Base-by-base conservation (phyloP, 768 basidiomycete species). In the Auriscalpium microsporum region DNA sequence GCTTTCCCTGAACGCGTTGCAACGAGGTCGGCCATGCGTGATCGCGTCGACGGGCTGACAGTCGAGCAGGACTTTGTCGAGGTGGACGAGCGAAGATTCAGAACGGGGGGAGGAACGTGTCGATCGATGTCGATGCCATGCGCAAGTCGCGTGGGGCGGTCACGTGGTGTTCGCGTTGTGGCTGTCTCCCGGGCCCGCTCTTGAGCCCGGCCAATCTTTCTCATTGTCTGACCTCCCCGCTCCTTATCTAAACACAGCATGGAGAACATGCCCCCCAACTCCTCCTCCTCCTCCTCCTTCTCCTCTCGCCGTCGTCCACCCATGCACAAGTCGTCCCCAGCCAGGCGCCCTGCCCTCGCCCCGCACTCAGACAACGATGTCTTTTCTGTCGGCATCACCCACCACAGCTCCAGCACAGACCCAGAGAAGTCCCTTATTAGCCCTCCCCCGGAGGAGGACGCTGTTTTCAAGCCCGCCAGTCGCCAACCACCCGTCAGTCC, bases 351-450 rank as follows among this genome's bases (percentile, higher is more conserved):
- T 56, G 36, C 28, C 28, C 28, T 28, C 28, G 40, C 56, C 14
- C 56, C 61, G n/a, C 55, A 58, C 5, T 23, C 35, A 19, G 55
- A 60, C n/a, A 48, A 56, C 28, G 50, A 59, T 38, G 28, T 46
- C 28, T 54, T 60, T 53, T 23, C 53, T 17, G 54, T 55, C 0
- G 60, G 60, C 23, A 55, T 4, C 60, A 56, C 21, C 17, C 55
- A 0, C 59, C 60, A 2, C 58, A 59, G 23, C 56, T 49, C 10
- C 21, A 55, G 49, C 1, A 46, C 38, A 4, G 60, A 61, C 35
- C 58, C 60, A 17, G 60, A 58, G 45, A 61, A 34, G 21, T 56
- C 60, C 19, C 53, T 61, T 13, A 59, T 61, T 6, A 61, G 60
- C 23, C 58, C 60, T 1, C 60, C 60, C 16, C 60, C 60, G n/a